phyloP scores from a whole-genome alignment of 805 yeast genomes.

The Starmera dryadoides region DNA sequence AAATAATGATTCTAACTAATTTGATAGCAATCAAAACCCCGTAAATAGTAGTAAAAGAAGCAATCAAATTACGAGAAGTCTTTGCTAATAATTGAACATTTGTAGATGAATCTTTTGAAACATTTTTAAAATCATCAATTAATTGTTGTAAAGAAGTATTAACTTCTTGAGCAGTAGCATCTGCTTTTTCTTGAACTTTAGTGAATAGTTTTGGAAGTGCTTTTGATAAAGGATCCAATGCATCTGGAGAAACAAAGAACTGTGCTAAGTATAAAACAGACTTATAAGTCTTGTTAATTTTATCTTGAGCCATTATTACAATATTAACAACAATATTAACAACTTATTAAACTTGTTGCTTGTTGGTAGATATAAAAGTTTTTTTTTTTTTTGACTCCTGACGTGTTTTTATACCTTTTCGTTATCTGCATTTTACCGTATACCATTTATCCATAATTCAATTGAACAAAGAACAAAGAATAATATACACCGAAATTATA shows the following conservation, averaged over 20 bases:
- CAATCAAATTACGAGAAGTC: constrained; percentile 4
- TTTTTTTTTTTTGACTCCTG: too few species aligned
- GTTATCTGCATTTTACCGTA: too few species aligned
- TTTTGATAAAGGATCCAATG: constrained; percentile 2
- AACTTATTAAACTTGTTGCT: too few species aligned
- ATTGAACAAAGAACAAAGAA: too few species aligned
- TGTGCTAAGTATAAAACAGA: constrained; percentile 7
- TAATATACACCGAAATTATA: too few species aligned
- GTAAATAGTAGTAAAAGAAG: constrained; percentile 5
- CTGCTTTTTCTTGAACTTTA: constrained; percentile 2
- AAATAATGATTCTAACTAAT: background rate
- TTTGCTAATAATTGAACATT: background rate
- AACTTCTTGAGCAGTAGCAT: constrained; percentile 1
- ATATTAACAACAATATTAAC: too few species aligned
- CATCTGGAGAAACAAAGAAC: constrained; percentile 5
- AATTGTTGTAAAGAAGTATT: constrained; percentile 2
- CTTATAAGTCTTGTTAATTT: constrained; percentile 1
- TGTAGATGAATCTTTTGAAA: constrained; percentile 1
- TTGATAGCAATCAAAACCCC: constrained; percentile 4
- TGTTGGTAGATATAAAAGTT: too few species aligned
- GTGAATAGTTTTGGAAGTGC: constrained; percentile 9
- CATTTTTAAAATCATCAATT: constrained; percentile 5
- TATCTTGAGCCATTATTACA: background rate
- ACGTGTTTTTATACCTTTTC: too few species aligned
- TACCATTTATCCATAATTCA: too few species aligned